A percentile compares a stretch with the other conserved stretches of the same genome.
phyloP scores from a whole-genome alignment of 768 basidiomycete genomes.

The Macrolepiota fuliginosa region DNA sequence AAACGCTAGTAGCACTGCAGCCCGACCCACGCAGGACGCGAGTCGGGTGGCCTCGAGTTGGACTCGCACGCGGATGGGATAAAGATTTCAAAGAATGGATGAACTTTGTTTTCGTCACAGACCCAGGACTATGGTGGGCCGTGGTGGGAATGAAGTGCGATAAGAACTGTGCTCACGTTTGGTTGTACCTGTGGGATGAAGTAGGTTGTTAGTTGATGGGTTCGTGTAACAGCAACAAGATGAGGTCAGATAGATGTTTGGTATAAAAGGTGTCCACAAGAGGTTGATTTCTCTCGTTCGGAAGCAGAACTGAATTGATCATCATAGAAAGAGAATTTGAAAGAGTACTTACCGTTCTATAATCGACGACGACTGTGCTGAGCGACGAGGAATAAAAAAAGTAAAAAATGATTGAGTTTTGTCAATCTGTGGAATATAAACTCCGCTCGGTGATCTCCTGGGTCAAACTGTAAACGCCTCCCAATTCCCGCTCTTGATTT shows the following conservation, averaged over 20 bases:
- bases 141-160: background rate
- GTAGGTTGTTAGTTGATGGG: constrained; percentile 19
- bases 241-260: constrained; percentile 49
- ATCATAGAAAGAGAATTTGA: constrained; percentile 33
- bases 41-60: constrained; percentile 30
- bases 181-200: constrained; percentile 5
- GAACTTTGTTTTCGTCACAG: constrained; percentile 73
- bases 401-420: background rate
- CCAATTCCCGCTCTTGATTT: background rate
- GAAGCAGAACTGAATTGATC: constrained; percentile 81
- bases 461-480: background rate
- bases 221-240: background rate
- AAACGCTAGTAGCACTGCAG: constrained; percentile 25
- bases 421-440: background rate
- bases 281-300: constrained; percentile 70
- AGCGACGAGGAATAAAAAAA: constrained; percentile 10
- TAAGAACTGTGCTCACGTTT: constrained; percentile 19
- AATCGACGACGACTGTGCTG: background rate
- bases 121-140: background rate
- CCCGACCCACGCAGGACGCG: constrained; percentile 17
- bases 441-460: background rate
- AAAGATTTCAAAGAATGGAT: constrained; percentile 81
- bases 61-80: constrained; percentile 31
- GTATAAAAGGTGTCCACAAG: constrained; percentile 66
- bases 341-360: constrained; percentile 21